Base-by-base conservation (phyloP, 495 filamentous ascomycete species). In the Aspergillus ellipticus region DNA sequence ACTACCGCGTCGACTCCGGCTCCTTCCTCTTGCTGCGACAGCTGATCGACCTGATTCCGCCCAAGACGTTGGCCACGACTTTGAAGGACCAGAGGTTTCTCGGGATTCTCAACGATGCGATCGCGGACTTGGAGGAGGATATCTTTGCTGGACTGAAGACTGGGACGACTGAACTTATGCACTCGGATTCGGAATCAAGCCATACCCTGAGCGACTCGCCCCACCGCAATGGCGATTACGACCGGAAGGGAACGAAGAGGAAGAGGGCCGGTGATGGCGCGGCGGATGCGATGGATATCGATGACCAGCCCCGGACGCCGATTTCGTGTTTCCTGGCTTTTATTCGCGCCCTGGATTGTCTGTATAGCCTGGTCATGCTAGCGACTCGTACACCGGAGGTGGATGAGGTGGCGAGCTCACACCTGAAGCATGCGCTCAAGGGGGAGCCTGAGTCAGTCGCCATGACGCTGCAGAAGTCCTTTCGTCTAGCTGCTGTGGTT, bases 1-100 rank as follows among this genome's bases (percentile, higher is more conserved):
- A 71, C 58, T 75, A 72, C 56, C 72, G 73, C 28, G 65, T 77
- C 46, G 69, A 79, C 6, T 67, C 74, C 19, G 61, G 60, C 10
- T 75, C 77, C 22, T 86, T 80, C 70, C 59, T 75, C 1, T 63
- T 86, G 11, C 51, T 85, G 28, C 63, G 65, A 56, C 72, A 80
- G 52, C 63, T 85, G 5, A 64, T 80, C 37, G 61, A 73, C 26
- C 56, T 70, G n/a, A 69, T 81, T 16, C 74, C 79, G 8, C 56
- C 70, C 3, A 66, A 74, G 29, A 78, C 64, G 31, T 52, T 78
- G n/a, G 80, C 81, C 13, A 68, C 72, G 26, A 74, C 79, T 10
- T 58, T 85, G 19, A 73, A 68, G 21, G 74, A 79, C 15, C 73
- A 80, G 51, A 77, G 78, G n/a, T 80, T 85, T 41, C 56, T 74